Conservation (phyloP, 1,139 yeast genomes). For the Meyerozyma smithsonii region DNA sequence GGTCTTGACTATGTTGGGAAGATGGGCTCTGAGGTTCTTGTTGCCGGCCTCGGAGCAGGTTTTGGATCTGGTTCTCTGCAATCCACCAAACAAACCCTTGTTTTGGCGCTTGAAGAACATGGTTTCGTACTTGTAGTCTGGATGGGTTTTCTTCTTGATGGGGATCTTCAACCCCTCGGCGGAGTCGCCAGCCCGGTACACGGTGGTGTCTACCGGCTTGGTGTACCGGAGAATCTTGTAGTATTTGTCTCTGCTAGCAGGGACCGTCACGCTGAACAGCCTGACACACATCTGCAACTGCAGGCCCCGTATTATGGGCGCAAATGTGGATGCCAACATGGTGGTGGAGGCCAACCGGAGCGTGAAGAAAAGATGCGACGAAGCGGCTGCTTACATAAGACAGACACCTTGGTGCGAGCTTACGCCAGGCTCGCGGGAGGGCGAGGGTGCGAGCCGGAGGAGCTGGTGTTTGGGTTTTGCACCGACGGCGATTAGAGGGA, state of each 20-base stretch:
- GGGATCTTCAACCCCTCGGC: slow-evolving; percentile 40
- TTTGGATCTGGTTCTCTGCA: slow-evolving; percentile 73
- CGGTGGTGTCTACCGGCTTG: slow-evolving; percentile 32
- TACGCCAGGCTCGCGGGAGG: too few relatives aligned
- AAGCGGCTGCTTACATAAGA: background rate
- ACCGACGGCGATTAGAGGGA: too few relatives aligned
- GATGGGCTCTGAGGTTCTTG: slow-evolving; percentile 72
- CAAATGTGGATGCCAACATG: background rate
- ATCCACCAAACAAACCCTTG: slow-evolving; percentile 86
- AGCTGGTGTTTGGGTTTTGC: too few relatives aligned
- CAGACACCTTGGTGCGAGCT: too few relatives aligned
- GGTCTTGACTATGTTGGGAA: slow-evolving; percentile 74
- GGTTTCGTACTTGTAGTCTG: slow-evolving; percentile 80
- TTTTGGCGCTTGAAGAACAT: slow-evolving; percentile 77
- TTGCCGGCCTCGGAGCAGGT: slow-evolving; percentile 71
- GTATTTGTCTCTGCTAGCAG: slow-evolving; percentile 18
- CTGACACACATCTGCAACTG: background rate
- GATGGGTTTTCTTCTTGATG: slow-evolving; percentile 44
- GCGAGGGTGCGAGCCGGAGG: too few relatives aligned
- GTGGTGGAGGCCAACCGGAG: background rate
- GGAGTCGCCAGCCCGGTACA: slow-evolving; percentile 33
- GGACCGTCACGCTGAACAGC: background rate
- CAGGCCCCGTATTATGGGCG: background rate
- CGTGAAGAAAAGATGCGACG: background rate
- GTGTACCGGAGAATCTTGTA: slow-evolving; percentile 38